phyloP scores from a whole-genome alignment of 208 protist species.

The Vickermania ingenoplastis region DNA sequence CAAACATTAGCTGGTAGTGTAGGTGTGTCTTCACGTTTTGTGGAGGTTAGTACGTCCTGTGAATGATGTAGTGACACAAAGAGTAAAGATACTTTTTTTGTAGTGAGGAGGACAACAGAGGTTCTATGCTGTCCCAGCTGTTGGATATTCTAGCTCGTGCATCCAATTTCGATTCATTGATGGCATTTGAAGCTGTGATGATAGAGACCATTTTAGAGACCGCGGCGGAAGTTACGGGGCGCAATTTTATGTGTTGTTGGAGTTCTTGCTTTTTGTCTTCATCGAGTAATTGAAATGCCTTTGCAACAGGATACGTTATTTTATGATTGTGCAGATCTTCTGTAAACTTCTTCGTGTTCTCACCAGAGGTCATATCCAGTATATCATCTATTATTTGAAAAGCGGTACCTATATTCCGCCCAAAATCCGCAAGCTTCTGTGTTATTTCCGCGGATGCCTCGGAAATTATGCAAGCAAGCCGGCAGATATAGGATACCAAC shows the following conservation, averaged over 20 bases:
- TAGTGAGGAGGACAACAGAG: slow-evolving; percentile 26
- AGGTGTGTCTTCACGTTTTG: neutral
- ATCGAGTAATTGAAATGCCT: slow-evolving; percentile 25
- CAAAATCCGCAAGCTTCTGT: slow-evolving; percentile 29
- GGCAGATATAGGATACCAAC: slow-evolving; percentile 22
- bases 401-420: slow-evolving; percentile 29
- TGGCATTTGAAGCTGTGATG: slow-evolving; percentile 15
- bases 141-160: slow-evolving; percentile 19
- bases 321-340: slow-evolving; percentile 49
- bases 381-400: slow-evolving; percentile 72
- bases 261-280: slow-evolving; percentile 18
- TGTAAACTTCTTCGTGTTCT: slow-evolving; percentile 20
- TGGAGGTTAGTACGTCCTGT: slow-evolving; percentile 13
- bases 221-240: slow-evolving; percentile 9
- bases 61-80: slow-evolving; percentile 29
- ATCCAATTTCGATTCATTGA: slow-evolving; percentile 23
- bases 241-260: slow-evolving; percentile 21
- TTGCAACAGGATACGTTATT: slow-evolving; percentile 52
- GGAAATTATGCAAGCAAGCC: slow-evolving; percentile 39
- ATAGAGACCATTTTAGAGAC: slow-evolving; percentile 18
- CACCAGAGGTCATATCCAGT: slow-evolving; percentile 33
- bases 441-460: slow-evolving; percentile 16
- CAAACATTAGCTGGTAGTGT: neutral
- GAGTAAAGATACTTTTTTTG: slow-evolving; percentile 42
- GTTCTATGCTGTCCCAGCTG: slow-evolving; percentile 30